phyloP scores from a whole-genome alignment of 2,329 filamentous ascomycete species.

The Metarhizium humberi region DNA sequence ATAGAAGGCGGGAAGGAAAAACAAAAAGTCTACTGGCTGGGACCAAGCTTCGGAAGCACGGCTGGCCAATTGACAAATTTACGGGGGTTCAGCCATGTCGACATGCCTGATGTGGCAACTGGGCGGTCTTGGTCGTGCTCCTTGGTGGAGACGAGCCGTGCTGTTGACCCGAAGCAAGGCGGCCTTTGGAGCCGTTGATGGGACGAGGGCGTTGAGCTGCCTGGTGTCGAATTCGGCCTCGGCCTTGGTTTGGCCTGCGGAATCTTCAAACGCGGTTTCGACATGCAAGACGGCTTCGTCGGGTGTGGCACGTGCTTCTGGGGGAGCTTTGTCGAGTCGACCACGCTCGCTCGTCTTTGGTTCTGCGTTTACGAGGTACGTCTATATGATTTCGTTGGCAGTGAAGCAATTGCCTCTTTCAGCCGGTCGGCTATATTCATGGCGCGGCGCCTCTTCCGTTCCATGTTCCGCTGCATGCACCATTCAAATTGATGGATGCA shows the following conservation, averaged over 20 bases:
- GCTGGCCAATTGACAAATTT: neutral
- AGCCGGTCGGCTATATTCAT: neutral
- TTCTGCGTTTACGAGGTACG: neutral
- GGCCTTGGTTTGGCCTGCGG: neutral
- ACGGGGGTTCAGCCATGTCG: slow-evolving; percentile 1
- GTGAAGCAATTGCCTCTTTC: neutral
- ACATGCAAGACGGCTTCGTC: neutral
- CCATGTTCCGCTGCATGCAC: neutral
- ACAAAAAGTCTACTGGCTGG: too few relatives aligned
- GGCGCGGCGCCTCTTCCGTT: neutral
- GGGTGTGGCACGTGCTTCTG: neutral
- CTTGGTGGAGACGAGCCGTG: slow-evolving; percentile 6
- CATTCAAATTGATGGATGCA: too few relatives aligned
- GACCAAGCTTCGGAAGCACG: neutral
- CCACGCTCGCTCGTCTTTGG: neutral
- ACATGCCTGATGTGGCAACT: slow-evolving; percentile 12
- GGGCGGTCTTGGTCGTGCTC: slow-evolving; percentile 3
- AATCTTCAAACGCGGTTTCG: neutral
- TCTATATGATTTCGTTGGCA: neutral
- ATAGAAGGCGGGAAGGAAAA: neutral
- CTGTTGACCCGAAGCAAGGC: slow-evolving; percentile 8
- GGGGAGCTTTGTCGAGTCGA: neutral
- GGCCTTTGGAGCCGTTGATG: neutral
- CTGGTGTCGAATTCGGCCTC: neutral
- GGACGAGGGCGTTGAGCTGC: neutral